Evolutionary conservation across 768 basidiomycete species (phyloP), one percentile per base, ranked within the genome.

Genomic region (Chalciporus pseudorubinellus): DNA sequence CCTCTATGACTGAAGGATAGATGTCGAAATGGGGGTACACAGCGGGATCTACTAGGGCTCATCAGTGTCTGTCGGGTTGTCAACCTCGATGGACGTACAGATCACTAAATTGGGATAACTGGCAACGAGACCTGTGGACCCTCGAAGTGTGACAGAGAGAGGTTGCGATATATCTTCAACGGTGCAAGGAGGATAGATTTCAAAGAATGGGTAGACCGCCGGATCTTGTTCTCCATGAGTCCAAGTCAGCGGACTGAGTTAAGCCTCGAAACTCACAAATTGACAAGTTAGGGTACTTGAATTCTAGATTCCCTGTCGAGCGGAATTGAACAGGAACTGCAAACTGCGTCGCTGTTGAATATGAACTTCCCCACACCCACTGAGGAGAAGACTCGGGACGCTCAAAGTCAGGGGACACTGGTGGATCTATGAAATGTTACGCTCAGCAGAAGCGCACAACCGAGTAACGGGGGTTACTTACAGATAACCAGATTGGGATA

Each of bases 1-100:
- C 16, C 7, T 29, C 44, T 3, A 22, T 7, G 16, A 39, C 36
- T 4, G 57, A 6, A 18, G 75, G 75, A 59, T 78, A 77, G 18
- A 77, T 48, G 22, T 70, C 67, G 31, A 79, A 57, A 57, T 72
- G 59, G 9, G 78, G 76, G 53, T 78, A 80, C 21, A 63, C 63
- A 1, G 68, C 50, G 3, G 67, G 70, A 61, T 76, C 77, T 77
- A 45, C 34, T 11, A 31, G 13, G 20, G 12, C 26, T 28, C 10
- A 44, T 57, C 41, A 59, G 58, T 20, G 13, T 46, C 14, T 56
- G 24, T 24, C 43, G 26, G 33, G 49, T 6, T 13, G 45, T 46
- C 24, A 36, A 39, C 26, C 31, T 10, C 29, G 28, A 39, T 4
- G 1, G 33, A 16, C 72, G 33, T 56, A 75, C 74, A 75, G 13